Percentiles rank a stretch among this genome's conserved stretches.
These are phyloP conservation scores for Colletotrichum eremochloae DNA, from an alignment of 2,329 filamentous ascomycete species.

Conservation along the genomic window DNA sequence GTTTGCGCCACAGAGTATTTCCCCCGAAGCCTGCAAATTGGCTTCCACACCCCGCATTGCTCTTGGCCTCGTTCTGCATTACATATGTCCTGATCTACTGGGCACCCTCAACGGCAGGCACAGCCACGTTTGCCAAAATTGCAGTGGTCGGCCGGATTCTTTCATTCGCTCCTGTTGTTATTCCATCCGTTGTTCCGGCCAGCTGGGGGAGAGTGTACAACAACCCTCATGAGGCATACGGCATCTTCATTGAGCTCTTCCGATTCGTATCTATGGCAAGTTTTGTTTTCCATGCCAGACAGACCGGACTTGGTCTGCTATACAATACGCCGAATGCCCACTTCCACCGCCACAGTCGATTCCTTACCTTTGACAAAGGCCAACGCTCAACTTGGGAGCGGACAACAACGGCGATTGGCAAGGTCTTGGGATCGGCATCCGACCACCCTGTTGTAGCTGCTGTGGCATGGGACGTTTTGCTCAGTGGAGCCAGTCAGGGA, in stretches of 20 bases:
- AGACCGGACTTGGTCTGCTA: slow-evolving; percentile 57
- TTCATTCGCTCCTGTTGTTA: slow-evolving; percentile 60
- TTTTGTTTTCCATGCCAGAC: slow-evolving; percentile 60
- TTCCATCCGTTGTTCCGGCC: slow-evolving; percentile 61
- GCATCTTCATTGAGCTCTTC: slow-evolving; percentile 62
- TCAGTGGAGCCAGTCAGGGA: slow-evolving; percentile 66
- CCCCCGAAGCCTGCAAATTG: slow-evolving; percentile 60
- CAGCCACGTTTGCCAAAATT: slow-evolving; percentile 54
- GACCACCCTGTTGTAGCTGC: slow-evolving; percentile 71
- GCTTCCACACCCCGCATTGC: slow-evolving; percentile 54
- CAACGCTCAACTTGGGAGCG: slow-evolving; percentile 60
- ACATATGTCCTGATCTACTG: slow-evolving; percentile 54
- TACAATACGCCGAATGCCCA: slow-evolving; percentile 63
- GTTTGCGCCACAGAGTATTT: slow-evolving; percentile 49
- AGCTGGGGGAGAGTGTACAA: slow-evolving; percentile 62
- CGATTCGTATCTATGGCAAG: slow-evolving; percentile 59
- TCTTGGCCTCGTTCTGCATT: slow-evolving; percentile 51
- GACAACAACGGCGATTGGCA: slow-evolving; percentile 59
- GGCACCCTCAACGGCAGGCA: slow-evolving; percentile 57
- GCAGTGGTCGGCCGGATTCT: slow-evolving; percentile 52
- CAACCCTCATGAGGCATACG: slow-evolving; percentile 55
- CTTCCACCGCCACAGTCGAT: slow-evolving; percentile 62
- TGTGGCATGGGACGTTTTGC: slow-evolving; percentile 70
- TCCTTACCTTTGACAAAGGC: slow-evolving; percentile 61
- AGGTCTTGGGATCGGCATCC: slow-evolving; percentile 62